These are phyloP conservation scores for Neurospora terricola DNA, from an alignment of 495 filamentous ascomycete species.

Conservation along the genomic window DNA sequence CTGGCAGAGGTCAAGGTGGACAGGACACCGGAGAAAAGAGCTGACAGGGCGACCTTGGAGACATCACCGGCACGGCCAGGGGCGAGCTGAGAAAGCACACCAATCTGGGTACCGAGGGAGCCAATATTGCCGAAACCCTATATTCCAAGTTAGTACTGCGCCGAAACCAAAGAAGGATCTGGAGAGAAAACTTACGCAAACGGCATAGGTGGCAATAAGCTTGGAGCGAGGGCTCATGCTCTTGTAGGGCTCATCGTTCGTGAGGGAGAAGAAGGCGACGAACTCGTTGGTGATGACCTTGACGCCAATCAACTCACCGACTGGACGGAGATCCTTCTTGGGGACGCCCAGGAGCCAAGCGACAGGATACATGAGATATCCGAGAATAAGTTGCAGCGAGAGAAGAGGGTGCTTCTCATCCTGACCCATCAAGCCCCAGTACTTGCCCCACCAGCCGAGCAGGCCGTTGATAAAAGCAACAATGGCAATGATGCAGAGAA, in stretches of 20 bases:
- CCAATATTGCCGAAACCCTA: conserved; percentile 73
- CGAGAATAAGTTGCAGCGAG: conserved; percentile 67
- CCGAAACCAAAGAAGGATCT: neutral
- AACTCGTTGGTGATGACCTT: conserved; percentile 77
- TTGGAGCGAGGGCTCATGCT: conserved; percentile 56
- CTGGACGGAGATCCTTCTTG: conserved; percentile 56
- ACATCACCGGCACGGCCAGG: conserved; percentile 66
- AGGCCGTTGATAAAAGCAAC: conserved; percentile 67
- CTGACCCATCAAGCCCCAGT: conserved; percentile 53
- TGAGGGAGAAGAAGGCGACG: conserved; percentile 47
- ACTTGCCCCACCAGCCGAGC: conserved; percentile 82
- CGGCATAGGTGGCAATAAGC: conserved; percentile 82
- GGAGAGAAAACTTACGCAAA: conserved; percentile 53
- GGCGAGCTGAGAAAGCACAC: conserved; percentile 71
- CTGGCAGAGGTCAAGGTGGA: conserved; percentile 72
- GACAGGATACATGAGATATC: conserved; percentile 76
- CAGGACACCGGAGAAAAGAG: conserved; percentile 68
- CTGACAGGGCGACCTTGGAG: conserved; percentile 62
- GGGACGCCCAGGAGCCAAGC: conserved; percentile 82
- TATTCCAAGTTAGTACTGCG: conserved; percentile 49
- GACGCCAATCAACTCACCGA: conserved; percentile 68
- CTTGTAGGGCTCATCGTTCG: conserved; percentile 52
- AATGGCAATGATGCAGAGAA: conserved; percentile 80
- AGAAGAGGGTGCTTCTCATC: conserved; percentile 39
- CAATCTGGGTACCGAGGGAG: conserved; percentile 77